Evolutionary conservation across 2,329 filamentous ascomycete genomes (phyloP).

Genomic region (Stromatinia cepivora): DNA sequence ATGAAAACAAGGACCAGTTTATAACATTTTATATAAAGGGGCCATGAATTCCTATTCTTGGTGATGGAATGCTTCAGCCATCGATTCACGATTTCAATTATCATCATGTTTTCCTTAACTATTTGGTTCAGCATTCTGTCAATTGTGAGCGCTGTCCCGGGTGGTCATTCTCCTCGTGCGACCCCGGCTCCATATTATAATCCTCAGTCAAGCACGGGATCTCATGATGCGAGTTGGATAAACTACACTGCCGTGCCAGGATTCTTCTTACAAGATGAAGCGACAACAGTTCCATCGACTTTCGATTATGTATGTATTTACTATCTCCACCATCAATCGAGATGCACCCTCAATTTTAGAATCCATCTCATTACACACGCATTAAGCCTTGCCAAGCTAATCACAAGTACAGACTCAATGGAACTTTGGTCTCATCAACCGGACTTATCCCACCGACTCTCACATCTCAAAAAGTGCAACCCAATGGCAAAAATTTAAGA

Average conservation of each 20-base stretch:
- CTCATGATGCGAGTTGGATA: constrained; percentile 41
- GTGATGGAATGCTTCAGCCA: background rate
- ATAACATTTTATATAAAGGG: constrained; percentile 2
- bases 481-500: constrained; percentile 64
- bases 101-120: constrained; percentile 3
- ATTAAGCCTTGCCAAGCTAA: background rate
- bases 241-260: constrained; percentile 61
- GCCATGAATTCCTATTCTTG: background rate
- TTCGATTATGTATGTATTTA: constrained; percentile 62
- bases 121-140: constrained; percentile 6
- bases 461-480: constrained; percentile 48
- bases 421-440: constrained; percentile 67
- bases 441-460: constrained; percentile 58
- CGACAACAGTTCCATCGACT: constrained; percentile 52
- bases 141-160: background rate
- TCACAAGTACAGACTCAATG: constrained; percentile 51
- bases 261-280: constrained; percentile 65
- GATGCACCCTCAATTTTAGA: background rate
- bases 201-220: background rate
- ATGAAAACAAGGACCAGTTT: background rate
- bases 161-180: background rate
- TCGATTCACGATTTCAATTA: background rate
- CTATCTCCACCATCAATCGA: too few species aligned
- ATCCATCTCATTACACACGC: background rate
- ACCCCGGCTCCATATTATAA: constrained; percentile 11